Evolutionary conservation across 768 basidiomycete species (phyloP), one percentile per base, ranked within the genome.

Genomic region (Mycena belliarum): DNA sequence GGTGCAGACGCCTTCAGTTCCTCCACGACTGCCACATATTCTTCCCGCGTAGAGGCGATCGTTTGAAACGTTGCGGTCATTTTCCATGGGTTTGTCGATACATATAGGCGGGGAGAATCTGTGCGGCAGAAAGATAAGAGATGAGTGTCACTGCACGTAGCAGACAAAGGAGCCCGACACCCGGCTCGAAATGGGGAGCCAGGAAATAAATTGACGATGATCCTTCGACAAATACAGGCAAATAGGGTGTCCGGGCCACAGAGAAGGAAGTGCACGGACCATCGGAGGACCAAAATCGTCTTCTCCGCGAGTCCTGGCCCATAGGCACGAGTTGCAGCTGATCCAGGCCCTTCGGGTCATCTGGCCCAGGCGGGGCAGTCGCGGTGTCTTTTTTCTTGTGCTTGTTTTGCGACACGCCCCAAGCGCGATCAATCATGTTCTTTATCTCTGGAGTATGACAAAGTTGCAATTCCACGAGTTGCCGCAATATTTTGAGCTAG

Each of bases 51-150:
- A 4, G 88, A 87, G 15, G 89, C 82, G 50, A 88, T 72, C 12
- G 86, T 79, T 64, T 86, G 80, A 66, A 94, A 89, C 16, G 87
- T 87, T 29, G 90, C 86, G 10, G 86, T 84, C 41, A 87, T 86
- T 75, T 93, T 95, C 91, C 91, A 95, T 21, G 93, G 93, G 71
- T 95, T 95, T 15, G 89, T 90, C 32, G 92, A 93, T 37, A 82
- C 75, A 67, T 91, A 95, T 50, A 94, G 73, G 58, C 93, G 85
- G 24, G 92, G 90, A 45, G 93, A 93, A 76, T 91, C 92, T 94
- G 67, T 33, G 16, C 16, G 70, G 59, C 55, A 60, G 63, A 64
- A 63, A 54, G 45, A 59, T 66, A 52, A 61, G 58, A 55, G 52
- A 60, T 73, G 42, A 68, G 72, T 51, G 69, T 66, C 60, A 70